Conservation (phyloP, 1,284 basidiomycete genomes). For the Rhodotorula sp. region DNA sequence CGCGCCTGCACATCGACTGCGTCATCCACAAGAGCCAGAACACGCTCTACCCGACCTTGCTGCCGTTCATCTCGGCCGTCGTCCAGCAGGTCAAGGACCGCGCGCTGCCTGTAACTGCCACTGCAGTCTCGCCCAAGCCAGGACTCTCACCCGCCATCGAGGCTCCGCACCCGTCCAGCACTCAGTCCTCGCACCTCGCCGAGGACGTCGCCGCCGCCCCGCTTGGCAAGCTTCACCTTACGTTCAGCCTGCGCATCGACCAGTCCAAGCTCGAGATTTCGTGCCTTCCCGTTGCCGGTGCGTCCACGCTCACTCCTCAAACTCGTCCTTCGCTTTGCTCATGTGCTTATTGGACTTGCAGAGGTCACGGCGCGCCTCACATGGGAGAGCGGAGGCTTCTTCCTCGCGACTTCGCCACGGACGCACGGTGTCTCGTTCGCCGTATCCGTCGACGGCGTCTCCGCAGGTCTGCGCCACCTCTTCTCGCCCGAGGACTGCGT, state of each 20-base stretch:
- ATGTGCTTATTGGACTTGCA: neutral
- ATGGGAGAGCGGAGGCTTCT: conserved; percentile 89
- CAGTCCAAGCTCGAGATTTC: conserved; percentile 78
- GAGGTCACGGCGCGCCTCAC: conserved; percentile 80
- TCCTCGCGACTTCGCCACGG: conserved; percentile 72
- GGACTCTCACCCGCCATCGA: neutral
- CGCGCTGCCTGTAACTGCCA: conserved; percentile 13
- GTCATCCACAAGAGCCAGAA: conserved; percentile 85
- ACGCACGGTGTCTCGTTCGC: conserved; percentile 17
- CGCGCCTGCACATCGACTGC: conserved; percentile 69
- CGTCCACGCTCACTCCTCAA: neutral
- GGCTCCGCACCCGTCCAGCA: too few species aligned
- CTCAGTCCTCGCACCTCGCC: neutral
- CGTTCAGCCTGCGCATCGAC: conserved; percentile 83
- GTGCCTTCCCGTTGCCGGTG: conserved; percentile 74
- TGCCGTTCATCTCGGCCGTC: conserved; percentile 75
- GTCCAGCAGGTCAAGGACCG: conserved; percentile 42
- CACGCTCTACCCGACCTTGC: conserved; percentile 71
- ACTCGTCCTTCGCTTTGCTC: neutral
- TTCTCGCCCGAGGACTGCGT: conserved; percentile 60
- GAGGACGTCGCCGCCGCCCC: neutral
- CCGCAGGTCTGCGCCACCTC: conserved; percentile 21
- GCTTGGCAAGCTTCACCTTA: conserved; percentile 61
- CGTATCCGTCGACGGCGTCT: conserved; percentile 27
- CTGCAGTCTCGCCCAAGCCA: neutral